phyloP scores from a whole-genome alignment of 2,329 filamentous ascomycete species.

The Penicillium nordicum region DNA sequence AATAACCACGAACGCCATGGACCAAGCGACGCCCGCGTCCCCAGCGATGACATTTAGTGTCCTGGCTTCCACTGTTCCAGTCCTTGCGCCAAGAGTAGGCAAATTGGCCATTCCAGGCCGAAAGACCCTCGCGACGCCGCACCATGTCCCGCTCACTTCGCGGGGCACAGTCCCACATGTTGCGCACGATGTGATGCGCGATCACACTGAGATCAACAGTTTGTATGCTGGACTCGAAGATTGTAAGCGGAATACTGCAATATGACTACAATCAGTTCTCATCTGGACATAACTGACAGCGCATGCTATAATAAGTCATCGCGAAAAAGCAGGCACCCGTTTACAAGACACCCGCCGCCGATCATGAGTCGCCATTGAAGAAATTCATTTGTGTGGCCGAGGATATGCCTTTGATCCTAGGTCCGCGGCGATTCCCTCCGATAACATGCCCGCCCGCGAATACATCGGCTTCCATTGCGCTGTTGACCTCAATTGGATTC shows the following conservation, averaged over 20 bases:
- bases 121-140: conserved; percentile 72
- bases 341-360: conserved; percentile 47
- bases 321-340: conserved; percentile 53
- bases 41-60: conserved; percentile 40
- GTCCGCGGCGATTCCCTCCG: conserved; percentile 72
- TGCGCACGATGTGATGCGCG: conserved; percentile 74
- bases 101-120: conserved; percentile 61
- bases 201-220: conserved; percentile 62
- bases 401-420: conserved; percentile 66
- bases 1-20: conserved; percentile 28
- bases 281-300: conserved; percentile 26
- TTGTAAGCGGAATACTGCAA: conserved; percentile 58
- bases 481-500: conserved; percentile 87
- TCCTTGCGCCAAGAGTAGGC: conserved; percentile 62
- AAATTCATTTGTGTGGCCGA: conserved; percentile 71
- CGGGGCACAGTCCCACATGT: conserved; percentile 83
- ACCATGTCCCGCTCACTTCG: conserved; percentile 75
- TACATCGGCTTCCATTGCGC: conserved; percentile 65
- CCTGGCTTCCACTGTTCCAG: conserved; percentile 30
- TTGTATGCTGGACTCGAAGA: conserved; percentile 86
- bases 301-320: conserved; percentile 53
- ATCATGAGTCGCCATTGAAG: conserved; percentile 60
- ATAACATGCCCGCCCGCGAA: conserved; percentile 68
- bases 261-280: neutral
- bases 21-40: conserved; percentile 20